Percentiles rank a stretch among this genome's conserved stretches.
Evolutionary conservation across 2,329 filamentous ascomycete genomes (phyloP).

Genomic region (Colletotrichum orbiculare): DNA sequence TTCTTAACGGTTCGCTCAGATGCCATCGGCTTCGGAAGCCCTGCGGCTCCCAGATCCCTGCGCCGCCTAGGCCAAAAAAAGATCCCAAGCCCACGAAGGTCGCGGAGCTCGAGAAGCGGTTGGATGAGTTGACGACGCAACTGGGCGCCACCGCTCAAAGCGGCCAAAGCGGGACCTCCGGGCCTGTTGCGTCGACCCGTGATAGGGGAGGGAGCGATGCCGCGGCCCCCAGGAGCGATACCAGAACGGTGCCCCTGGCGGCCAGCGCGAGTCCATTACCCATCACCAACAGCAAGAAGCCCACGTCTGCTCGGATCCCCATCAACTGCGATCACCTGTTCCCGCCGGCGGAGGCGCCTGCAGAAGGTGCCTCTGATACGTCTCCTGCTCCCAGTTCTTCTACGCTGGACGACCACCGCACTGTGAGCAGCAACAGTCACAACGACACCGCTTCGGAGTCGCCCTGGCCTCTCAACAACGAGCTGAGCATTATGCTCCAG

Average conservation of each 20-base stretch:
- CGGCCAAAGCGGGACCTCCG: slow-evolving; percentile 23
- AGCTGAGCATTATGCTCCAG: slow-evolving; percentile 53
- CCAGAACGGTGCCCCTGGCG: not conserved
- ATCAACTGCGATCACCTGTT: slow-evolving; percentile 51
- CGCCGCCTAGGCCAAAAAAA: slow-evolving; percentile 59
- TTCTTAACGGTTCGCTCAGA: slow-evolving; percentile 42
- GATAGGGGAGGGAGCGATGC: not conserved
- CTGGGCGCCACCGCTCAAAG: slow-evolving; percentile 45
- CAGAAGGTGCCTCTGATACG: slow-evolving; percentile 7
- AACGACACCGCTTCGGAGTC: slow-evolving; percentile 39
- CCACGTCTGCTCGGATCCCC: slow-evolving; percentile 24
- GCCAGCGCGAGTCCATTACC: slow-evolving; percentile 24
- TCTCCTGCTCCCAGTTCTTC: slow-evolving; percentile 38
- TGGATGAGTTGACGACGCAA: slow-evolving; percentile 60
- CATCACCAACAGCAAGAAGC: slow-evolving; percentile 24
- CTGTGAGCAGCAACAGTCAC: slow-evolving; percentile 10
- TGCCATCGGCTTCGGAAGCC: slow-evolving; percentile 60
- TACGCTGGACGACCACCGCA: slow-evolving; percentile 38
- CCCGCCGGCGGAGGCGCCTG: slow-evolving; percentile 37
- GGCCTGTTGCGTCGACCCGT: not conserved
- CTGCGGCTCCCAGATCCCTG: slow-evolving; percentile 59
- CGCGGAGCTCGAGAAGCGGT: slow-evolving; percentile 61
- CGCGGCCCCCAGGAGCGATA: slow-evolving; percentile 27
- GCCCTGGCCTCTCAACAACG: slow-evolving; percentile 54
- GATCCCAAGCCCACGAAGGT: slow-evolving; percentile 59